Conservation (phyloP, 306 rosid genomes). For the Rubus idaeus region DNA sequence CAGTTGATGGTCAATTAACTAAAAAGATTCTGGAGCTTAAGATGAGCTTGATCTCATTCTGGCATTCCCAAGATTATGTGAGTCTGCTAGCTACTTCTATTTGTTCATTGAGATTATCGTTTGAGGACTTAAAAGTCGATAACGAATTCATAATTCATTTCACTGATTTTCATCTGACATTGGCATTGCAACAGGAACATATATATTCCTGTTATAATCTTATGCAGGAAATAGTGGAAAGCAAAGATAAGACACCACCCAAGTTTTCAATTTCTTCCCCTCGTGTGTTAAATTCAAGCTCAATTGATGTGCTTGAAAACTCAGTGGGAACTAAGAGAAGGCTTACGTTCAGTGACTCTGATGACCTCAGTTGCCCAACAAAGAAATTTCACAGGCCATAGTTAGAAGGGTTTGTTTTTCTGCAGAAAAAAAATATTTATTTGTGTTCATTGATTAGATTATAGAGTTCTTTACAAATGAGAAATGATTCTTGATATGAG, state of each 20-base stretch:
- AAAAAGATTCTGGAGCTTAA: slow-evolving; percentile 50
- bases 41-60: slow-evolving; percentile 46
- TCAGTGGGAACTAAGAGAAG: slow-evolving; percentile 65
- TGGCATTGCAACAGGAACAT: slow-evolving; percentile 57
- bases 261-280: slow-evolving; percentile 31
- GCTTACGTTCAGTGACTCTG: slow-evolving; percentile 53
- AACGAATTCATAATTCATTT: not conserved
- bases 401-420: slow-evolving; percentile 32
- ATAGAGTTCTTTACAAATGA: slow-evolving; percentile 35
- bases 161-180: slow-evolving; percentile 14
- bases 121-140: not conserved
- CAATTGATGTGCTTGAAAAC: slow-evolving; percentile 48
- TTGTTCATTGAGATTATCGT: not conserved
- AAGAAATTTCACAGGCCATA: slow-evolving; percentile 50
- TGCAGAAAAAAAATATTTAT: slow-evolving; percentile 22
- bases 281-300: slow-evolving; percentile 36
- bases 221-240: slow-evolving; percentile 51
- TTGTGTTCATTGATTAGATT: slow-evolving; percentile 53
- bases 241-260: slow-evolving; percentile 53
- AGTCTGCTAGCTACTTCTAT: slow-evolving; percentile 4
- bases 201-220: slow-evolving; percentile 59
- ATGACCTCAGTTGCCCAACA: slow-evolving; percentile 40
- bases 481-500: slow-evolving; percentile 35
- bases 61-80: slow-evolving; percentile 61
- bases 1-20: slow-evolving; percentile 49